phyloP scores from a whole-genome alignment of 1,284 basidiomycete genomes.

The Boletus holoroseus region DNA sequence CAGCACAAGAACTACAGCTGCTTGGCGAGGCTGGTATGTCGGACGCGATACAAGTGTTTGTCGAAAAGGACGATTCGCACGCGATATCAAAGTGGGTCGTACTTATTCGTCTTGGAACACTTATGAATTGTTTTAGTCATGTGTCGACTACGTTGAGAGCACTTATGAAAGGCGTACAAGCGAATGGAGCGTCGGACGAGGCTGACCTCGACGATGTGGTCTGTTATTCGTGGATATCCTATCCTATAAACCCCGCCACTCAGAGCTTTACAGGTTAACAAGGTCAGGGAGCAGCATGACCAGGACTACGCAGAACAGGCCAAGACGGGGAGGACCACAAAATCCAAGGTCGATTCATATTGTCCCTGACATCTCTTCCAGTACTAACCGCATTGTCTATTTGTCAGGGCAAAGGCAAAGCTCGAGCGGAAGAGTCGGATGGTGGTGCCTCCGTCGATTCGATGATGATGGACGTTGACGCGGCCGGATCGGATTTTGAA shows the following conservation, averaged over 20 bases:
- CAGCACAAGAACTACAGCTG: conserved; percentile 84
- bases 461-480: conserved; percentile 67
- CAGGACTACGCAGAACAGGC: conserved; percentile 50
- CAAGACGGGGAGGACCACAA: conserved; percentile 34
- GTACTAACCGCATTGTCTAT: background rate
- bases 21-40: conserved; percentile 83
- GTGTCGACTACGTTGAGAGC: conserved; percentile 57
- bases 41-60: conserved; percentile 87
- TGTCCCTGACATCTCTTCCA: background rate
- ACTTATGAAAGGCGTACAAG: conserved; percentile 61
- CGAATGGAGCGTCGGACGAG: conserved; percentile 63
- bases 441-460: conserved; percentile 65
- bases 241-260: background rate
- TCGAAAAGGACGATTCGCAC: conserved; percentile 92
- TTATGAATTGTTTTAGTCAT: conserved; percentile 47
- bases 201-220: conserved; percentile 73
- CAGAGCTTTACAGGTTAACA: conserved; percentile 45
- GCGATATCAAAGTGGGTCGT: conserved; percentile 76
- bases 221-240: conserved; percentile 20
- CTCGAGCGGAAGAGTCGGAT: conserved; percentile 44
- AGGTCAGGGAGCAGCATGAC: conserved; percentile 63
- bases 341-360: conserved; percentile 37
- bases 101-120: background rate
- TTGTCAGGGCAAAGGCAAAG: conserved; percentile 47
- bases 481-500: conserved; percentile 45